Base-by-base conservation (phyloP, 768 basidiomycete genomes). In the Lyophyllum decastes region DNA sequence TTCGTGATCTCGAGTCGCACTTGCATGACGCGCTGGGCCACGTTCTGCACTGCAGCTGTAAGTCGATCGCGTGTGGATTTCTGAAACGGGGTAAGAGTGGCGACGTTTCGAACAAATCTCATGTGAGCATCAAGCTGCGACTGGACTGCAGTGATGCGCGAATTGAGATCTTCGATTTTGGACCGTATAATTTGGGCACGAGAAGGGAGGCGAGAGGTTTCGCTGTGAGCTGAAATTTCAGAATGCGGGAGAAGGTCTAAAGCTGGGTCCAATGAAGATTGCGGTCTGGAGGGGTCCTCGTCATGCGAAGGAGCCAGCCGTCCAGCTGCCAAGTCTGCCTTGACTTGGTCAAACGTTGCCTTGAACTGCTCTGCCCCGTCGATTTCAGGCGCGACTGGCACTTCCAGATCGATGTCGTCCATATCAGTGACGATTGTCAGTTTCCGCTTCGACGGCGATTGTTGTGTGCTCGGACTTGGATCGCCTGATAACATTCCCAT, bases 31-130 rank as follows among this genome's bases (percentile, higher is more conserved):
- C 83, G 81, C 66, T 82, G 87, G 8, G 89, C 84, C 12, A 89
- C 75, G 17, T 72, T 75, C 62, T 86, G 85, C 17, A 95, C 75
- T 2, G 86, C 78, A 22, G 73, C 64, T 22, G 82, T 73, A 25
- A 99, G 80, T 45, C 87, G 83, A 60, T 93, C 90, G 47, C 95
- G 85, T 3, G 95, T 95, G 9, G 87, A 78, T 48, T 84, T 85
- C 66, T 89, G 92, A 71, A 98, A 95, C 2, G 97, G 95, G 16
- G 92, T 89, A 38, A 98, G 79, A 43, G 90, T 83, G 1, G 88
- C 88, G 21, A 98, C 80, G 65, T 95, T 96, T 41, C 90, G 87
- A 21, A 89, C 83, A 43, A 89, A 75, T 17, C 88, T 86, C 69
- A 95, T 72, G 60, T 89, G 83, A 10, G 81, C 71, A 49, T 89